These are phyloP conservation scores for Aureobasidium sp. DNA, from an alignment of 2,329 filamentous ascomycete species.

Conservation along the genomic window DNA sequence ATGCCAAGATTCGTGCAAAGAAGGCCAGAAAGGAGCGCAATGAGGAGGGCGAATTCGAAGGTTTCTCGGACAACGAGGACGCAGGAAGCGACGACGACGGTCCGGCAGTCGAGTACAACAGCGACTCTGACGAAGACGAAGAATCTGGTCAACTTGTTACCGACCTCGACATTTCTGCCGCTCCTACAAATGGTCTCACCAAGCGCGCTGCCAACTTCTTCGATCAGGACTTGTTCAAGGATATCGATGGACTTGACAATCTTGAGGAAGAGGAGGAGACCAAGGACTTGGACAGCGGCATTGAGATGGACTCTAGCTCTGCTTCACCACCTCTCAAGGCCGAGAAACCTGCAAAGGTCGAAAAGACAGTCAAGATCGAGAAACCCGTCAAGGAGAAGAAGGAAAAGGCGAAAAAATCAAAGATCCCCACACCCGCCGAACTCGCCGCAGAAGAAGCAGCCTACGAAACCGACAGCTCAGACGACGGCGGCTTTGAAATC, in stretches of 20 bases:
- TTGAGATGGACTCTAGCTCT: constrained; percentile 29
- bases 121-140: constrained; percentile 50
- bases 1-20: constrained; percentile 87
- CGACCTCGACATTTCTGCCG: constrained; percentile 50
- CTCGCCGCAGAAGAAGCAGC: constrained; percentile 27
- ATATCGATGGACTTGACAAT: constrained; percentile 60
- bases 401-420: neutral
- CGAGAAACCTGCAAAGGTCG: constrained; percentile 20
- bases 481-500: constrained; percentile 56
- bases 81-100: constrained; percentile 51
- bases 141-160: constrained; percentile 48
- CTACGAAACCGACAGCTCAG: constrained; percentile 32
- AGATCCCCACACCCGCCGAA: constrained; percentile 1
- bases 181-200: constrained; percentile 58
- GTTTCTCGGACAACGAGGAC: constrained; percentile 65
- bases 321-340: constrained; percentile 24
- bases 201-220: constrained; percentile 85
- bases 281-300: constrained; percentile 39
- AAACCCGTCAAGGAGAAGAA: constrained; percentile 16
- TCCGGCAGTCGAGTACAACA: constrained; percentile 52
- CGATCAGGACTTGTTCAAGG: constrained; percentile 88
- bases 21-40: constrained; percentile 68
- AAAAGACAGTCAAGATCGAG: constrained; percentile 20
- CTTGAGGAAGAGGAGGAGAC: constrained; percentile 42
- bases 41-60: constrained; percentile 86